These are phyloP conservation scores for Sutorius australiensis DNA, from an alignment of 768 basidiomycete genomes.

Conservation along the genomic window DNA sequence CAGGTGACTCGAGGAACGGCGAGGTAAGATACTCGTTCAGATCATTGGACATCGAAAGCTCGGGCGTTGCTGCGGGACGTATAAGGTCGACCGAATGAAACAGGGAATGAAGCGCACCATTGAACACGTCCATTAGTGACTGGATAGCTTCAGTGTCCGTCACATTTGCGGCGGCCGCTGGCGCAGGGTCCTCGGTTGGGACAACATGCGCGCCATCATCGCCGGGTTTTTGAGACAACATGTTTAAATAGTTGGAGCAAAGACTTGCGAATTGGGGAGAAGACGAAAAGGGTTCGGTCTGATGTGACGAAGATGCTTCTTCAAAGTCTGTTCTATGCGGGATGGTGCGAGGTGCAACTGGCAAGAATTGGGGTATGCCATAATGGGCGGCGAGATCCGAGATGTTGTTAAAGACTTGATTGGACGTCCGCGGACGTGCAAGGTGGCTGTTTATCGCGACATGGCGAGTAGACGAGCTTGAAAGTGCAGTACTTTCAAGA, in stretches of 20 bases:
- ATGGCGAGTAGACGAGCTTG: conserved; percentile 52
- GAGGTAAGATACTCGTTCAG: conserved; percentile 45
- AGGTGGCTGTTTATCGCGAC: conserved; percentile 50
- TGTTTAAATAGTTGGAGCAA: conserved; percentile 62
- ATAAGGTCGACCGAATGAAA: neutral
- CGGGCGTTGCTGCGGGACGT: conserved; percentile 30
- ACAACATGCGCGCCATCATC: conserved; percentile 36
- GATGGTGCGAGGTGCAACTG: conserved; percentile 61
- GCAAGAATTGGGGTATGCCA: conserved; percentile 73
- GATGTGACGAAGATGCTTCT: conserved; percentile 30
- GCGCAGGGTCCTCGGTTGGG: conserved; percentile 26
- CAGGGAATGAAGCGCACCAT: conserved; percentile 26
- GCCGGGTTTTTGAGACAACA: conserved; percentile 54
- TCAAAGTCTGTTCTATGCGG: conserved; percentile 39
- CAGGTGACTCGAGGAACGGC: conserved; percentile 45
- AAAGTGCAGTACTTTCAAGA: conserved; percentile 54
- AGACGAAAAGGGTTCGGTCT: conserved; percentile 22
- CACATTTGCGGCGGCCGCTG: conserved; percentile 19
- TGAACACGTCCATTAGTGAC: conserved; percentile 38
- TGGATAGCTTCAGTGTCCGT: conserved; percentile 33
- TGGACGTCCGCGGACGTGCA: conserved; percentile 66
- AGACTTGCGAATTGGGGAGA: conserved; percentile 43
- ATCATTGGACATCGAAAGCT: conserved; percentile 34
- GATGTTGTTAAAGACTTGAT: conserved; percentile 58
- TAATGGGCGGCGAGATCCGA: conserved; percentile 72